Conservation (phyloP, 345 rosid species). For the Brassica cretica region DNA sequence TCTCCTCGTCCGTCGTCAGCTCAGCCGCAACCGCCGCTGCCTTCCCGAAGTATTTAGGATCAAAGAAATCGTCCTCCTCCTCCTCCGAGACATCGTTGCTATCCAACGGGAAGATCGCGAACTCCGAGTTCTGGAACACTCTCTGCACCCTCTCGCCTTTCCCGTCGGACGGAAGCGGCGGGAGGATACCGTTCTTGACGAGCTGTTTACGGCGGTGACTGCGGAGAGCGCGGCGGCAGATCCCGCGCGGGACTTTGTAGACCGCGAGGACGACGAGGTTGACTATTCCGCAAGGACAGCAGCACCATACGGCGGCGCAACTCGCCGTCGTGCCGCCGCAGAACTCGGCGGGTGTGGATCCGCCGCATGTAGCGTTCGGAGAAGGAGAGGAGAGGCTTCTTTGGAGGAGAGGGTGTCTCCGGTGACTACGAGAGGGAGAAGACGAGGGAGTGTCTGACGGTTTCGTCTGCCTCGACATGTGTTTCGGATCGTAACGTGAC, state of each 20-base stretch:
- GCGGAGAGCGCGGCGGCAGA: slow-evolving; percentile 53
- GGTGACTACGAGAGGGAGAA: slow-evolving; percentile 36
- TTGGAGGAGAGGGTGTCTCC: slow-evolving; percentile 39
- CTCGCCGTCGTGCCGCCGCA: slow-evolving; percentile 67
- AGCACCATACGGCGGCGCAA: slow-evolving; percentile 74
- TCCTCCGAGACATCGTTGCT: slow-evolving; percentile 36
- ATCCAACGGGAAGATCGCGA: slow-evolving; percentile 37
- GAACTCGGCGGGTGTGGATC: slow-evolving; percentile 40
- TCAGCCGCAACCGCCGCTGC: slow-evolving; percentile 6
- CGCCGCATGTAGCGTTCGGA: slow-evolving; percentile 21
- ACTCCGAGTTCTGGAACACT: slow-evolving; percentile 40
- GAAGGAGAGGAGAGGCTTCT: slow-evolving; percentile 28
- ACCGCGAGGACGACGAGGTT: slow-evolving; percentile 56
- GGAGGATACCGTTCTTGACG: slow-evolving; percentile 42
- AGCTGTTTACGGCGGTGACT: slow-evolving; percentile 41
- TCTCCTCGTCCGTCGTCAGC: slow-evolving; percentile 39
- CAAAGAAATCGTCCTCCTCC: slow-evolving; percentile 23
- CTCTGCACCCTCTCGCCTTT: slow-evolving; percentile 29
- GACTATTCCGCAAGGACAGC: slow-evolving; percentile 62
- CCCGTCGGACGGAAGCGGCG: slow-evolving; percentile 15
- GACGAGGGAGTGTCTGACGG: slow-evolving; percentile 37
- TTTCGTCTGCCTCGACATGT: slow-evolving; percentile 28
- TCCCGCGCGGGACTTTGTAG: slow-evolving; percentile 57
- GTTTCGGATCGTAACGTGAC: slow-evolving; percentile 34
- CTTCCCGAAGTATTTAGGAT: slow-evolving; percentile 17